phyloP scores from a whole-genome alignment of 129 eudicot species.

The Scalesia atractyloides region DNA sequence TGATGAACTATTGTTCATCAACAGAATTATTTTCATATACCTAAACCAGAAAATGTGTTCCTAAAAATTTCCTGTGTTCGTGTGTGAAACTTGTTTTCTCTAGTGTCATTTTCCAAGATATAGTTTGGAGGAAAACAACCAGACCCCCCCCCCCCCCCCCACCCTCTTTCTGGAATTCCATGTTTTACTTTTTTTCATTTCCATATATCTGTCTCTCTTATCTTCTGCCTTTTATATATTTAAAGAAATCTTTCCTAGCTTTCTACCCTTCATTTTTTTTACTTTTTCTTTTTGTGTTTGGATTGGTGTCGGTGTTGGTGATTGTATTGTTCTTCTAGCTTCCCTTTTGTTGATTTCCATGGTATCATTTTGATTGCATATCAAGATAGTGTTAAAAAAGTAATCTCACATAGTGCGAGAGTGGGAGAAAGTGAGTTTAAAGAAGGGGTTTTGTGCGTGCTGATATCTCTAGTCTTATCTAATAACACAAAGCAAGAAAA shows the following conservation, averaged over 20 bases:
- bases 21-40: not conserved
- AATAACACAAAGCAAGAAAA: slow-evolving; percentile 37
- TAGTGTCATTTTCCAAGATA: slow-evolving; percentile 81
- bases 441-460: slow-evolving; percentile 26
- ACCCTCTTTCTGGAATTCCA: slow-evolving; percentile 50
- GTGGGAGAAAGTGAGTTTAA: slow-evolving; percentile 37
- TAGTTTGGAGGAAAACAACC: slow-evolving; percentile 58
- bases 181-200: slow-evolving; percentile 37
- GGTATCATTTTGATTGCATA: slow-evolving; percentile 28
- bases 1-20: not conserved
- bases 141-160: slow-evolving; percentile 38
- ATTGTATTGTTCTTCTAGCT: slow-evolving; percentile 33
- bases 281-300: slow-evolving; percentile 32
- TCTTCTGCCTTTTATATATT: slow-evolving; percentile 26
- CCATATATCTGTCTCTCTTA: slow-evolving; percentile 24
- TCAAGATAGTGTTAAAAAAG: slow-evolving; percentile 30
- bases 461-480: slow-evolving; percentile 31
- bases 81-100: slow-evolving; percentile 43
- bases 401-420: slow-evolving; percentile 27
- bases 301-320: slow-evolving; percentile 42
- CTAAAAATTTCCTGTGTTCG: not conserved
- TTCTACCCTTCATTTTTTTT: slow-evolving; percentile 25
- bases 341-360: slow-evolving; percentile 39
- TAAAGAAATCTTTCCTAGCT: slow-evolving; percentile 37
- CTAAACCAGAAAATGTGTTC: not conserved